Evolutionary conservation across 257 asterid genomes (phyloP).

Genomic region (Cordia subcordata): DNA sequence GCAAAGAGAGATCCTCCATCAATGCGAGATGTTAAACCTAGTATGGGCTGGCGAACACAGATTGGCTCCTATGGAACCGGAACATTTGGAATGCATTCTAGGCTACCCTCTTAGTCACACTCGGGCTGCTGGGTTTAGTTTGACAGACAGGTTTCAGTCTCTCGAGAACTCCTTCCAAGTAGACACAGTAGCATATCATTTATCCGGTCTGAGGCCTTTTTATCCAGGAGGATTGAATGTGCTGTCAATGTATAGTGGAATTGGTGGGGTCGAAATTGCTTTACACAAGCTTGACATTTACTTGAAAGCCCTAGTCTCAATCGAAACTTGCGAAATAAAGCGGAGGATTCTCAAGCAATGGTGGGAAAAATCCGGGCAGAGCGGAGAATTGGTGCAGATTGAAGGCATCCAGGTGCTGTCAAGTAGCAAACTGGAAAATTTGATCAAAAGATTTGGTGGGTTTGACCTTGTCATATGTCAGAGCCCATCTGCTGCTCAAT

Average conservation of each 20-base stretch:
- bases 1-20: conserved; percentile 51
- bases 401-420: conserved; percentile 45
- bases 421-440: conserved; percentile 40
- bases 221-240: conserved; percentile 59
- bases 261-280: conserved; percentile 82
- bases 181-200: conserved; percentile 69
- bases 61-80: conserved; percentile 57
- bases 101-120: conserved; percentile 74
- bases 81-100: conserved; percentile 62
- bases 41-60: conserved; percentile 58
- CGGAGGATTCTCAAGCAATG: conserved; percentile 61
- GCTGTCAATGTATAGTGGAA: conserved; percentile 61
- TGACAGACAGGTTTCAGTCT: conserved; percentile 45
- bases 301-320: conserved; percentile 57
- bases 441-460: conserved; percentile 43
- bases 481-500: conserved; percentile 33
- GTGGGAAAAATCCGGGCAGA: conserved; percentile 68
- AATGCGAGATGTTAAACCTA: conserved; percentile 49
- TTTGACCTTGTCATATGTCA: conserved; percentile 70
- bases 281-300: conserved; percentile 66
- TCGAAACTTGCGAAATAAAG: conserved; percentile 57
- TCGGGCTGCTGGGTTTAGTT: conserved; percentile 41
- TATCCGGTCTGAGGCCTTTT: conserved; percentile 49
- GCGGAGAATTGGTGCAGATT: conserved; percentile 73
- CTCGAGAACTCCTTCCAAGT: conserved; percentile 66